Evolutionary conservation across 2,329 filamentous ascomycete species (phyloP).

Genomic region (Simplicillium sp.): DNA sequence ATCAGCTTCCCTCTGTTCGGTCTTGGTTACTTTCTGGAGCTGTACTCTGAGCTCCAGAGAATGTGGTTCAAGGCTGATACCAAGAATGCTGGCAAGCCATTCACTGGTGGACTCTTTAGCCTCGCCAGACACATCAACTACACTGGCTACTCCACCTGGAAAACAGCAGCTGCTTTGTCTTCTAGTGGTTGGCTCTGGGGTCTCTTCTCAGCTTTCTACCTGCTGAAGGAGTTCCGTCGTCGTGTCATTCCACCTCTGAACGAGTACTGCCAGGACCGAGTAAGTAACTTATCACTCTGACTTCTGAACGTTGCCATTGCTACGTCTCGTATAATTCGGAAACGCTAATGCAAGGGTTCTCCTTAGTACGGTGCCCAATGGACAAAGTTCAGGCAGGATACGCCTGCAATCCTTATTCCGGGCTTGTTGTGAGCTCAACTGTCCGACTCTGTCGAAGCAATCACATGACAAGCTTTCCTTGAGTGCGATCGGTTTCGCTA

Average conservation of each 20-base stretch:
- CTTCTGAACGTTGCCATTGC: too few relatives aligned
- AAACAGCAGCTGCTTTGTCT: slow-evolving; percentile 19
- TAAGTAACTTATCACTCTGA: too few relatives aligned
- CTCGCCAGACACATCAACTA: slow-evolving; percentile 29
- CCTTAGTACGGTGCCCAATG: too few relatives aligned
- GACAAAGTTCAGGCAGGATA: too few relatives aligned
- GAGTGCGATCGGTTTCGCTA: too few relatives aligned
- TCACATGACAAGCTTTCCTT: too few relatives aligned
- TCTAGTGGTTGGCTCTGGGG: slow-evolving; percentile 24
- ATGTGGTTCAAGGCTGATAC: slow-evolving; percentile 24
- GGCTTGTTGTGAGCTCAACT: too few relatives aligned
- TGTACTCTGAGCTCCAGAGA: slow-evolving; percentile 46
- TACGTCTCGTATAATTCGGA: too few relatives aligned
- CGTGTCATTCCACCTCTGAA: slow-evolving; percentile 21
- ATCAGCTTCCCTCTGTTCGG: too few relatives aligned
- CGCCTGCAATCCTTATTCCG: too few relatives aligned
- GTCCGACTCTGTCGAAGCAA: too few relatives aligned
- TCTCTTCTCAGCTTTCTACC: slow-evolving; percentile 14
- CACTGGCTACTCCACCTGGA: slow-evolving; percentile 23
- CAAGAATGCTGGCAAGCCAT: slow-evolving; percentile 25
- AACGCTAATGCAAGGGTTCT: too few relatives aligned
- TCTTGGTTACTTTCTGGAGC: slow-evolving; percentile 42
- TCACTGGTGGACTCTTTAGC: slow-evolving; percentile 24
- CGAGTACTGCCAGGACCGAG: slow-evolving; percentile 13
- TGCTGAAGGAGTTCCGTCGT: slow-evolving; percentile 18